phyloP scores from a whole-genome alignment of 2,329 filamentous ascomycete species.

The Orbilia javanica region DNA sequence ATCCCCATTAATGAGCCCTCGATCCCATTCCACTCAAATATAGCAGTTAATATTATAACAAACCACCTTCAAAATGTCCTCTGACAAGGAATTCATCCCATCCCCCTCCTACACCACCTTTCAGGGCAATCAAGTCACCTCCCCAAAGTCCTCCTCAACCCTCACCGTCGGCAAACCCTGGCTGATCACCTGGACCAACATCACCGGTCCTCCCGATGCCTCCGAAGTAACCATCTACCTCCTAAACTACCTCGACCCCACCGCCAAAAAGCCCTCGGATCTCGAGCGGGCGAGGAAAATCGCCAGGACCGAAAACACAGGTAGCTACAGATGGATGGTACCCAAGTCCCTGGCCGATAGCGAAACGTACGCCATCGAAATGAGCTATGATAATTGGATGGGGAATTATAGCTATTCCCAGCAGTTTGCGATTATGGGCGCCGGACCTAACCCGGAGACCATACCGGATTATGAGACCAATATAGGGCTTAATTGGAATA shows the following conservation, averaged over 20 bases:
- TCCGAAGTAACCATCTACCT: background rate
- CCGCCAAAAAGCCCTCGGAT: background rate
- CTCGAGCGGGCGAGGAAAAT: background rate
- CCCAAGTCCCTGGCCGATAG: background rate
- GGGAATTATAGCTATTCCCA: slow-evolving; percentile 22
- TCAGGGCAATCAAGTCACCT: slow-evolving; percentile 12
- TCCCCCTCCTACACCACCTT: slow-evolving; percentile 10
- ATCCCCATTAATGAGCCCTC: background rate
- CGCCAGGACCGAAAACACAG: slow-evolving; percentile 7
- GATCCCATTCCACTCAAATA: background rate
- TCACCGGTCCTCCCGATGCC: background rate
- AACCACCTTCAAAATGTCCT: background rate
- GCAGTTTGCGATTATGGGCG: slow-evolving; percentile 8
- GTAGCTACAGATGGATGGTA: slow-evolving; percentile 2
- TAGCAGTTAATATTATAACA: no score
- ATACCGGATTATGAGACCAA: background rate
- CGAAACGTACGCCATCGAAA: background rate
- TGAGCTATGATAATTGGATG: background rate
- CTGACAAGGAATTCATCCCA: background rate
- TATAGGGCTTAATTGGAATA: background rate
- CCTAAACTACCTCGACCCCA: background rate
- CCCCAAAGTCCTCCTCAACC: background rate
- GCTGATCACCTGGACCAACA: slow-evolving; percentile 3
- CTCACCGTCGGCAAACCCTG: slow-evolving; percentile 1
- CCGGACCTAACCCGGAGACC: background rate